Conservation (phyloP, 257 asterid species). For the Primulina tabacum region DNA sequence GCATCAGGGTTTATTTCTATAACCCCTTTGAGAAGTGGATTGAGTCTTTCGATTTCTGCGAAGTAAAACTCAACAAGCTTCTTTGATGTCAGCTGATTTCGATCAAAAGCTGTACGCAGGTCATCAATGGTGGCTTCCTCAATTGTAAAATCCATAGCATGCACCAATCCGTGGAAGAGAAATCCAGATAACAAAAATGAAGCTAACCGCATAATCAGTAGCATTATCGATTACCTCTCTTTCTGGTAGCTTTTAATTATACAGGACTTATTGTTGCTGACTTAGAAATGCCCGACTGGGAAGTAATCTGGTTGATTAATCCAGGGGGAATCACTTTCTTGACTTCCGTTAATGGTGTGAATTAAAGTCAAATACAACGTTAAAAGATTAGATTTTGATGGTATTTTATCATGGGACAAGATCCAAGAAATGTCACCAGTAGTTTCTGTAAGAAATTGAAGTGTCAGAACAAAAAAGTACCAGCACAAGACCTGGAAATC, state of each 20-base stretch:
- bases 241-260: background rate
- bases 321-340: too few species aligned
- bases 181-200: background rate
- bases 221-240: background rate
- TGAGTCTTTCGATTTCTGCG: conserved; percentile 41
- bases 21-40: conserved; percentile 52
- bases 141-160: conserved; percentile 22
- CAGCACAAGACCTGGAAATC: too few species aligned
- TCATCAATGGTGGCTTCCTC: conserved; percentile 41
- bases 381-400: too few species aligned
- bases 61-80: conserved; percentile 49
- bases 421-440: too few species aligned
- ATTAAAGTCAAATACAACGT: too few species aligned
- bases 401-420: too few species aligned
- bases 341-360: too few species aligned
- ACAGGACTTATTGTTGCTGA: too few species aligned
- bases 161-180: background rate
- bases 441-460: too few species aligned
- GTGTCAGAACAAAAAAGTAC: too few species aligned
- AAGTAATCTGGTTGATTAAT: too few species aligned
- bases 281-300: too few species aligned
- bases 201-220: background rate
- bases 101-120: conserved; percentile 35
- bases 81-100: conserved; percentile 36
- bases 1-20: conserved; percentile 71